Evolutionary conservation across 352 stramenopile species (phyloP), one percentile per base, ranked within the genome.

Genomic region (Globisporangium parvum): DNA sequence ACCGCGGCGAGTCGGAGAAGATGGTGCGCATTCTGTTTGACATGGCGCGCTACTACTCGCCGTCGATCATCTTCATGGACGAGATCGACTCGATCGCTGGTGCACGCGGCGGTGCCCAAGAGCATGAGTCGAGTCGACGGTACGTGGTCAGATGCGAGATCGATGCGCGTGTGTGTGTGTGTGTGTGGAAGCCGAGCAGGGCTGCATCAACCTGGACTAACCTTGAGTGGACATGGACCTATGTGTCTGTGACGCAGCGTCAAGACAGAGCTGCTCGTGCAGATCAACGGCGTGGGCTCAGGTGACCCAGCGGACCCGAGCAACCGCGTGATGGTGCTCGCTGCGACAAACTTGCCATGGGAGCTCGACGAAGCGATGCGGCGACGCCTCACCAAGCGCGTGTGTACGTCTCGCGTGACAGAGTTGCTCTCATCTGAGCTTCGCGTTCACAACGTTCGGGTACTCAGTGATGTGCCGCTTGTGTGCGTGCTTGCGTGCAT

Each of bases 31-130:
- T 99, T 26, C 73, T 99, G 12, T 99, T 99, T 62, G 95, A 99
- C 44, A 98, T 99, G 84, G 96, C 96, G n/a, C 84, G 95, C 14
- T 97, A 98, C 67, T 98, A 98, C 70, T 86, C 93, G 15, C 96
- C 97, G 6, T 96, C 87, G 12, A 99, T 97, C 53, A 98, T 99
- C 47, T 99, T 99, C 66, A 96, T 99, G 74, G 96, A 99, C 62
- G 96, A 99, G 67, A 98, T 99, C 52, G 96, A 99, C 61, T 91
- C 96, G 1, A 95, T 98, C 41, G 85, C 82, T 3, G 85, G 75
- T 0, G 72, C 77, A 12, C 71, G 84, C 57, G 84, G 85, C 18
- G 75, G 72, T 35, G 79, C 75, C n/a, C 83, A 87, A 37, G 85
- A 94, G 50, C 85, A 94, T 62, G 85, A 94, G 67, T 83, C 85